phyloP scores from a whole-genome alignment of 2,329 filamentous ascomycete species.

The Paramyrothecium roridum region DNA sequence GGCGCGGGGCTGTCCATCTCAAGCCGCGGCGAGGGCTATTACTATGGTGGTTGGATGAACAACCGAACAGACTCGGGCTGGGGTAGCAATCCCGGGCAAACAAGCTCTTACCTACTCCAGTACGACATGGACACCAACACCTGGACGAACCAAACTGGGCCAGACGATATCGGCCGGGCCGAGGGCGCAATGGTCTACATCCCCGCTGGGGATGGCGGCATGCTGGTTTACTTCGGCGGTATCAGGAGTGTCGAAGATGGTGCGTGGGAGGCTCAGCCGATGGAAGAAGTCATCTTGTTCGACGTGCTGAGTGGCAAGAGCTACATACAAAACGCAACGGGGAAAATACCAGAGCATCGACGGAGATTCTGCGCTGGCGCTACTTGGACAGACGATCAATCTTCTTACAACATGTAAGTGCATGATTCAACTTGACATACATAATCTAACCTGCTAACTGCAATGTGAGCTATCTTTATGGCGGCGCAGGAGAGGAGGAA shows the following conservation, averaged over 20 bases:
- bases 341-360: conserved; percentile 46
- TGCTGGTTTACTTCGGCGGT: conserved; percentile 62
- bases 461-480: conserved; percentile 54
- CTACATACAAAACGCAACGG: conserved; percentile 55
- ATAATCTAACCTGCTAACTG: conserved; percentile 1
- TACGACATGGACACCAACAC: conserved; percentile 52
- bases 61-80: conserved; percentile 50
- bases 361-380: conserved; percentile 60
- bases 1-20: conserved; percentile 55
- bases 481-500: conserved; percentile 48
- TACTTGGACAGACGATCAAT: conserved; percentile 55
- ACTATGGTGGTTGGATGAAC: conserved; percentile 61
- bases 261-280: conserved; percentile 38
- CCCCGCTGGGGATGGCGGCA: conserved; percentile 55
- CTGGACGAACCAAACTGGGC: conserved; percentile 52
- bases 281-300: conserved; percentile 54
- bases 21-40: conserved; percentile 53
- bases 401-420: conserved; percentile 62
- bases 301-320: conserved; percentile 57
- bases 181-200: conserved; percentile 60
- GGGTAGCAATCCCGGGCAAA: conserved; percentile 39
- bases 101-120: conserved; percentile 49
- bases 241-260: conserved; percentile 48
- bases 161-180: conserved; percentile 49
- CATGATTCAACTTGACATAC: not conserved